Base-by-base conservation (phyloP, 106 monocot species). In the Xerophyta viscosa region DNA sequence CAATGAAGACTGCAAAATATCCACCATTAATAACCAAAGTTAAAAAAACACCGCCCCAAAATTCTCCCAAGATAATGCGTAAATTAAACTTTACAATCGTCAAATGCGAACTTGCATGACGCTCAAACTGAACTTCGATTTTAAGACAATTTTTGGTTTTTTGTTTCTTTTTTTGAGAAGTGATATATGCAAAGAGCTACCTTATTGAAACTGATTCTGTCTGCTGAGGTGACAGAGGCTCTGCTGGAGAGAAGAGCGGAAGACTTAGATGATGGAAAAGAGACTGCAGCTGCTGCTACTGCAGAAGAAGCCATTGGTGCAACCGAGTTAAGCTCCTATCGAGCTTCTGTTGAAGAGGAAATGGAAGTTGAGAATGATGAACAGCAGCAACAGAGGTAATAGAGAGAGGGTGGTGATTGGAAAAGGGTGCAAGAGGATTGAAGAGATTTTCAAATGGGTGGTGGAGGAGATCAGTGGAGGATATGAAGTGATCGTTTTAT, bases 231-330 rank as follows among this genome's bases (percentile, higher is more conserved):
- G 52, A 65, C 39, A 50, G 44, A 47, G 43, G 59, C 44, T 37
- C 66, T 75, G 9, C 74, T 20, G 36, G 76, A 37, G 20, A 66
- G 57, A 20, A 56, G 8, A 39, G 63, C 58, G 42, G 74, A 79
- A 13, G 67, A 36, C 45, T 80, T 80, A 39, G 70, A 55, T 14
- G 74, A 70, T 2, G 70, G 66, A 46, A 75, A 60, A 33, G 83
- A 69, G 6, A 39, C 39, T 10, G 75, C 66, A 36, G 82, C 75
- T 13, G 83, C 75, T 2, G 75, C 74, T 11, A 79, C 63, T 36
- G 83, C 65, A 62, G 71, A 67, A 42, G 78, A 58, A 27, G 77
- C 76, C 57, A 76, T 76, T 61, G 54, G 37, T 31, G n/a, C n/a
- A n/a, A 27, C 22, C 15, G 14, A 11, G 29, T 22, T 48, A 17